Conservation (phyloP, 2,329 filamentous ascomycete species). For the Alternaria infectoria region DNA sequence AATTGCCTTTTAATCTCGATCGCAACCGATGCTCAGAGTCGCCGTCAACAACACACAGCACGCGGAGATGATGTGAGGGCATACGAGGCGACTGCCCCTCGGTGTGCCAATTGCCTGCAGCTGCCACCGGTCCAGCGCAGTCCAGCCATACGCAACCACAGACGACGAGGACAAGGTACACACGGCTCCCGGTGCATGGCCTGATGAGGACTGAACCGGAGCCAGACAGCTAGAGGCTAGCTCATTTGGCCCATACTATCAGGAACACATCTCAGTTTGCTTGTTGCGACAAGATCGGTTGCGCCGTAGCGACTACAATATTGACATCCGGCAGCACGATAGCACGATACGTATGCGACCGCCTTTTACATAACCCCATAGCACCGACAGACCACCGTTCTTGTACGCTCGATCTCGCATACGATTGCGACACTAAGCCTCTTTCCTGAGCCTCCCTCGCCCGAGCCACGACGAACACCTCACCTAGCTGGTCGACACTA, state of each 20-base stretch:
- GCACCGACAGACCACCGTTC: neutral
- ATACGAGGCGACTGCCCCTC: neutral
- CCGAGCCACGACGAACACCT: neutral
- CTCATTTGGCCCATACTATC: fast-evolving
- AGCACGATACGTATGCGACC: neutral
- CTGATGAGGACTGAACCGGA: neutral
- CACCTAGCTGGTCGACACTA: neutral
- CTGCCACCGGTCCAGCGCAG: neutral
- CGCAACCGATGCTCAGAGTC: too few relatives aligned
- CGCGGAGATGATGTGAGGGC: neutral
- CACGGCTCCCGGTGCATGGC: too few relatives aligned
- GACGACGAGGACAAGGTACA: neutral
- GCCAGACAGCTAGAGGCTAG: neutral
- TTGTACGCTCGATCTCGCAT: neutral
- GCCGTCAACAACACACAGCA: neutral
- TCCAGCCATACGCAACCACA: fast-evolving
- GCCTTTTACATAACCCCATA: neutral
- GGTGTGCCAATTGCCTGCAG: neutral
- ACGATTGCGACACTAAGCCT: neutral
- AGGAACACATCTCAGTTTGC: neutral
- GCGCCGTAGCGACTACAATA: neutral
- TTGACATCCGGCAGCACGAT: neutral
- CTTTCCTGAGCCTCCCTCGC: neutral
- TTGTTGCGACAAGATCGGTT: neutral
- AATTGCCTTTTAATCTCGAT: too few relatives aligned